Conservation (phyloP, 345 rosid species). For the Syzygium jambos region DNA sequence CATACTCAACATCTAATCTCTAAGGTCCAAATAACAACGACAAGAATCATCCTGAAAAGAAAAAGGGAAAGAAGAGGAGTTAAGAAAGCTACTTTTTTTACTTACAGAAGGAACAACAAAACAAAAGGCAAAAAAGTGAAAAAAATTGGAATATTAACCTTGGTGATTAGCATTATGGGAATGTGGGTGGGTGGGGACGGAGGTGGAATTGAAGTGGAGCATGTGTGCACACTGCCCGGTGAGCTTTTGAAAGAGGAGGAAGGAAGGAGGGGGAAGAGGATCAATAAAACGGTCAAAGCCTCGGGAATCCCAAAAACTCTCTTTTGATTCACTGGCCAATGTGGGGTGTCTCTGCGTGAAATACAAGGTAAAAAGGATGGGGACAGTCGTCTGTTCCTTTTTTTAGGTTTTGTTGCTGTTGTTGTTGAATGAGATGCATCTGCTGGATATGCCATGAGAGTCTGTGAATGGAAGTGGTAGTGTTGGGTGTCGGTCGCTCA, state of each 20-base stretch:
- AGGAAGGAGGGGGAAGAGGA: neutral
- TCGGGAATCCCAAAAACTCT: conserved; percentile 22
- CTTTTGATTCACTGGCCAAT: neutral
- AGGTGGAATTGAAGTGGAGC: neutral
- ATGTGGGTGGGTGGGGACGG: neutral
- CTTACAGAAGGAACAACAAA: neutral
- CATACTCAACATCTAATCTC: neutral
- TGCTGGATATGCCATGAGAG: neutral
- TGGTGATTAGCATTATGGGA: neutral
- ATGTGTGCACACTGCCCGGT: conserved; percentile 24
- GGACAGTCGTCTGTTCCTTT: neutral
- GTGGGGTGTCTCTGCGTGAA: neutral
- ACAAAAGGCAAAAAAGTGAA: neutral
- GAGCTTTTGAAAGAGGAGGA: neutral
- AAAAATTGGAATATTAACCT: neutral
- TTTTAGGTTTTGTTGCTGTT: neutral
- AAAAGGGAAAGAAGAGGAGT: neutral
- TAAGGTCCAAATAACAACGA: neutral
- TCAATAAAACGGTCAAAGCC: conserved; percentile 23
- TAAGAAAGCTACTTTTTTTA: neutral
- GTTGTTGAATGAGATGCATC: neutral
- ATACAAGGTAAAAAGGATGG: neutral
- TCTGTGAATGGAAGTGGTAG: neutral
- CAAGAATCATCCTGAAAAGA: neutral
- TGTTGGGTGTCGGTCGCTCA: neutral